These are phyloP conservation scores for Ophidiomyces ophidiicola DNA, from an alignment of 2,329 filamentous ascomycete species.

Conservation along the genomic window DNA sequence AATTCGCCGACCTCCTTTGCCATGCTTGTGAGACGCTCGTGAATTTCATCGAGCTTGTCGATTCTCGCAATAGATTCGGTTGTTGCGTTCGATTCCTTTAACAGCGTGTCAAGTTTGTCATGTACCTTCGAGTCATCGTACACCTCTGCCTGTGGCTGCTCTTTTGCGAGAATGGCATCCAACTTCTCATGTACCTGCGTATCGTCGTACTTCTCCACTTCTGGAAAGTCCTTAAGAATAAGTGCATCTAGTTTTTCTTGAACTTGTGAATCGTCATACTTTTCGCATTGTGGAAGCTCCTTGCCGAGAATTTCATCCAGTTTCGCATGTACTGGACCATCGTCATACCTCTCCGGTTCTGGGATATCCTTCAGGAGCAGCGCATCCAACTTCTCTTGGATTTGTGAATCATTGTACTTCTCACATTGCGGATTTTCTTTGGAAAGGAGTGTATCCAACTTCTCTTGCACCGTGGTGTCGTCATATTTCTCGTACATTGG, in stretches of 20 bases:
- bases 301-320: conserved; percentile 37
- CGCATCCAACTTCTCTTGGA: conserved; percentile 48
- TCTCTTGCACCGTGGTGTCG: conserved; percentile 44
- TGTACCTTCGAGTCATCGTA: conserved; percentile 50
- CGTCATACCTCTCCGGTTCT: conserved; percentile 49
- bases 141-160: conserved; percentile 28
- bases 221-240: conserved; percentile 16
- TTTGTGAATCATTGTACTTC: conserved; percentile 57
- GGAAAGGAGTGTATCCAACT: conserved; percentile 42
- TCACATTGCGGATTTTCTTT: no score
- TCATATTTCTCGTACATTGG: conserved; percentile 49
- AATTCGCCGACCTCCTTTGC: conserved; percentile 76
- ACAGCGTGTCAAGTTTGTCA: conserved; percentile 44
- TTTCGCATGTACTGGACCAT: conserved; percentile 46
- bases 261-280: conserved; percentile 49
- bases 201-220: conserved; percentile 50
- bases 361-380: conserved; percentile 23
- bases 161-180: conserved; percentile 31
- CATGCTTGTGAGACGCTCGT: conserved; percentile 72
- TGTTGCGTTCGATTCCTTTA: conserved; percentile 42
- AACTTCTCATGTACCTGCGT: conserved; percentile 48
- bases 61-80: conserved; percentile 62
- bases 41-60: conserved; percentile 75
- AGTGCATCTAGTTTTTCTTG: conserved; percentile 48
- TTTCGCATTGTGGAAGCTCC: conserved; percentile 32